A percentile compares a stretch with the other conserved stretches of the same genome.
phyloP scores from a whole-genome alignment of 148 eudicot genomes.

The Mesembryanthemum crystallinum region DNA sequence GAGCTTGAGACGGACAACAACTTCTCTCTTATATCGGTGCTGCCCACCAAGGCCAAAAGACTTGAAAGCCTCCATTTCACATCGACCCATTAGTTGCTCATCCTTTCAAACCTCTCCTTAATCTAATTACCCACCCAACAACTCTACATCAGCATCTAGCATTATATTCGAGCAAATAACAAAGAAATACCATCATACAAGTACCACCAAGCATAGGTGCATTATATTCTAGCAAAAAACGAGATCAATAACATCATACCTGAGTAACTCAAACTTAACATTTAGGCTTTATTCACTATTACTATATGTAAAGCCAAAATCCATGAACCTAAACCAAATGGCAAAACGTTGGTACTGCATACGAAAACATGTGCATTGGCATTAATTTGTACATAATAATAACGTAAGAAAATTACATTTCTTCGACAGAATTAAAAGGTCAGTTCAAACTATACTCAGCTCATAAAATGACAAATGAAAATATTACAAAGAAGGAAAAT shows the following conservation, averaged over 20 bases:
- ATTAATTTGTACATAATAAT: not conserved
- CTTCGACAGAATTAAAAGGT: not conserved
- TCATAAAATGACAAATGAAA: conserved; percentile 7
- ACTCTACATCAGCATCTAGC: no score
- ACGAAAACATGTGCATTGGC: not conserved
- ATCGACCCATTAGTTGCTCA: conserved; percentile 64
- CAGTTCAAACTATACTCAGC: not conserved
- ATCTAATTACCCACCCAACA: no score
- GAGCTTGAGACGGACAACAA: conserved; percentile 89
- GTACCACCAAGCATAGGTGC: no score
- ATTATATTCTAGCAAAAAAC: no score
- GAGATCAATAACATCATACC: no score
- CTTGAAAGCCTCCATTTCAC: conserved; percentile 73
- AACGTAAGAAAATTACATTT: not conserved
- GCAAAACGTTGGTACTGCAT: not conserved
- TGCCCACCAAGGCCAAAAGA: conserved; percentile 95
- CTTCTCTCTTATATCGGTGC: conserved; percentile 92
- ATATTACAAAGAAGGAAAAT: no score
- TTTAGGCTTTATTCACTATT: no score
- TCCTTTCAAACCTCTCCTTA: conserved; percentile 54
- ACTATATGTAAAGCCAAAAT: no score
- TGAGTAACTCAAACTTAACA: no score
- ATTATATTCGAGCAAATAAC: no score
- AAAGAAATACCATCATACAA: no score
- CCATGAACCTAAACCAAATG: no score